Evolutionary conservation across 1,284 basidiomycete species (phyloP).

Genomic region (Pholiota adiposa): DNA sequence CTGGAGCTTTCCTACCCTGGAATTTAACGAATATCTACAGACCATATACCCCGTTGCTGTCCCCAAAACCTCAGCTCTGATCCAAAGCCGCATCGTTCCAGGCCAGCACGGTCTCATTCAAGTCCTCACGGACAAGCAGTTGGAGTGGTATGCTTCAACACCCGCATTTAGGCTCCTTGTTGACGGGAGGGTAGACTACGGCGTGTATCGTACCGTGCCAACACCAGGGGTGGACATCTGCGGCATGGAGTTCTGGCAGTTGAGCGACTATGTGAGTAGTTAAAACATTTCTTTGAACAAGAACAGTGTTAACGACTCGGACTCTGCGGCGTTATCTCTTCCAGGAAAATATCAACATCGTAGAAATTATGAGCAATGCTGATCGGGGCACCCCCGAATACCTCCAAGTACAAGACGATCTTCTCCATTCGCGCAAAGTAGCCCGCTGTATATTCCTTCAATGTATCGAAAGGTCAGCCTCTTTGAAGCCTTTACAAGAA

Average conservation of each 20-base stretch:
- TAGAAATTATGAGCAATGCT: neutral
- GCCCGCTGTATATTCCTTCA: slow-evolving; percentile 5
- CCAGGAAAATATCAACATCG: neutral
- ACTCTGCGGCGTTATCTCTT: neutral
- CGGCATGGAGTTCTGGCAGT: slow-evolving; percentile 11
- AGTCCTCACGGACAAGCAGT: neutral
- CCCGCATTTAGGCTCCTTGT: slow-evolving; percentile 6
- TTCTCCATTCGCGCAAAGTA: neutral
- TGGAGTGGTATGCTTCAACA: neutral
- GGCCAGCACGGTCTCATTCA: slow-evolving; percentile 4
- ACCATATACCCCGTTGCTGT: neutral
- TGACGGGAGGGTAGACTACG: slow-evolving; percentile 4
- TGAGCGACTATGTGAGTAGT: neutral
- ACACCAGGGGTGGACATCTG: neutral
- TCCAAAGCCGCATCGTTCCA: neutral
- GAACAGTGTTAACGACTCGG: neutral
- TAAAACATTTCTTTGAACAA: neutral
- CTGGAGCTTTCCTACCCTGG: no score
- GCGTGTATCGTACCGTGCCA: slow-evolving; percentile 4
- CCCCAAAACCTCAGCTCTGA: neutral
- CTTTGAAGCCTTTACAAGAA: no score
- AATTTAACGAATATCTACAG: no score
- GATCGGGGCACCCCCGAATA: neutral
- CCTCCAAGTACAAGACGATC: neutral
- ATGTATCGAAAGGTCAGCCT: slow-evolving; percentile 1